Percentiles rank a stretch among this genome's conserved stretches.
Evolutionary conservation across 768 basidiomycete species (phyloP).

Genomic region (Amanita thiersii): DNA sequence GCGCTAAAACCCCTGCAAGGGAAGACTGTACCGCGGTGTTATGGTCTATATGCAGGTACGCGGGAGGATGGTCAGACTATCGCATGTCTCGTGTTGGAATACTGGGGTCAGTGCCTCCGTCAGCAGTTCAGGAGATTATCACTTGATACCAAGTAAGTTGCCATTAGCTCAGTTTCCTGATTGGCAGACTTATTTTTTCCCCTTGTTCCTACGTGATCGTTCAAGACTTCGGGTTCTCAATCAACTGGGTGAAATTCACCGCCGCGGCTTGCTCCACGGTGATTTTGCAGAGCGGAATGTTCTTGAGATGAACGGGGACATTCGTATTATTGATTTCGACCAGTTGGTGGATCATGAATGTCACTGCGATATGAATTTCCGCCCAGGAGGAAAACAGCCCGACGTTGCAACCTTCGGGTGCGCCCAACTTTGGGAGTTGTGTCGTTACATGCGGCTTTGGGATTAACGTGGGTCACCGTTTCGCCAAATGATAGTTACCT

Average conservation of each 20-base stretch:
- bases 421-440: constrained; percentile 23
- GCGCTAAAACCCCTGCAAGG: constrained; percentile 25
- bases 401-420: constrained; percentile 24
- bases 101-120: constrained; percentile 26
- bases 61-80: constrained; percentile 23
- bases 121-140: constrained; percentile 21
- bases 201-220: not conserved
- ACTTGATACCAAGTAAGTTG: constrained; percentile 23
- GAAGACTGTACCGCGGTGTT: constrained; percentile 21
- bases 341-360: constrained; percentile 22
- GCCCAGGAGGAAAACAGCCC: constrained; percentile 16
- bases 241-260: constrained; percentile 25
- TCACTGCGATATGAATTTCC: constrained; percentile 21
- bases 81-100: constrained; percentile 28
- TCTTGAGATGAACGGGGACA: constrained; percentile 25
- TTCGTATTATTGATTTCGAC: constrained; percentile 32
- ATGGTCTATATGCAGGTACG: constrained; percentile 25
- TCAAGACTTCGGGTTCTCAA: constrained; percentile 24
- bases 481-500: no score
- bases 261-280: constrained; percentile 25
- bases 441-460: constrained; percentile 22
- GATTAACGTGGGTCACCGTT: constrained; percentile 7
- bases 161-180: not conserved
- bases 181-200: constrained; percentile 7
- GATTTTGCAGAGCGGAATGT: constrained; percentile 36